A percentile compares a stretch with the other conserved stretches of the same genome.
Evolutionary conservation across 768 basidiomycete species (phyloP).

Genomic region (Naganishia antarctica): DNA sequence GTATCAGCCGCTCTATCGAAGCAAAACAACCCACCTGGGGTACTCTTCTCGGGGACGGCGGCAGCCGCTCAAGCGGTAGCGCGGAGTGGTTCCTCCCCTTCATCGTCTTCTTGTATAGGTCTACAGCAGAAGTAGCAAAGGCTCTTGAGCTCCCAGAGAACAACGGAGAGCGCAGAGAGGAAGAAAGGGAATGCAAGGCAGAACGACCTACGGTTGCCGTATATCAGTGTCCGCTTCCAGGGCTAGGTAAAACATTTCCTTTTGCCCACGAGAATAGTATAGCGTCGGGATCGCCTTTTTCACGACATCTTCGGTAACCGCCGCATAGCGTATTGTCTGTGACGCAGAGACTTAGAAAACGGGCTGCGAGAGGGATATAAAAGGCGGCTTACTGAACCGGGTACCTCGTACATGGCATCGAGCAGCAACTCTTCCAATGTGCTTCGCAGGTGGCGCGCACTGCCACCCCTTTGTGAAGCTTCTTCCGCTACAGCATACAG

Average conservation of each 20-base stretch:
- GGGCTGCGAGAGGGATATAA: no score
- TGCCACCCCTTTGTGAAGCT: conserved; percentile 76
- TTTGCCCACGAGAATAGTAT: conserved; percentile 61
- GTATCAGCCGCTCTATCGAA: background rate
- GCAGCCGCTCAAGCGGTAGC: conserved; percentile 19
- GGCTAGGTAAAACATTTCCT: conserved; percentile 36
- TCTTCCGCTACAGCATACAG: conserved; percentile 73
- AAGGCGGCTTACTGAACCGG: conserved; percentile 39
- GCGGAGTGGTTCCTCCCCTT: conserved; percentile 1
- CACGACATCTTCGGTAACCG: conserved; percentile 69
- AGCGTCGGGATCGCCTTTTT: conserved; percentile 60
- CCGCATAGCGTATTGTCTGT: conserved; percentile 78
- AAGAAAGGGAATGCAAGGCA: conserved; percentile 8
- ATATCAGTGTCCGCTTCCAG: conserved; percentile 36
- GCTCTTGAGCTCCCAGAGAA: conserved; percentile 10
- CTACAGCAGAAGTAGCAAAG: conserved; percentile 21
- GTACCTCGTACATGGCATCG: conserved; percentile 72
- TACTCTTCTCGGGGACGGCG: background rate
- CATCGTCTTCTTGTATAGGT: background rate
- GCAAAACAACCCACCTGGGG: background rate
- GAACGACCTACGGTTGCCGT: conserved; percentile 19
- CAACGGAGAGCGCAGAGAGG: background rate
- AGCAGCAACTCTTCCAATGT: conserved; percentile 81
- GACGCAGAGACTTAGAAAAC: no score
- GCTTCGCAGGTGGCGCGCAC: conserved; percentile 80